phyloP scores from a whole-genome alignment of 306 rosid genomes.

The Cucurbita ficifolia region DNA sequence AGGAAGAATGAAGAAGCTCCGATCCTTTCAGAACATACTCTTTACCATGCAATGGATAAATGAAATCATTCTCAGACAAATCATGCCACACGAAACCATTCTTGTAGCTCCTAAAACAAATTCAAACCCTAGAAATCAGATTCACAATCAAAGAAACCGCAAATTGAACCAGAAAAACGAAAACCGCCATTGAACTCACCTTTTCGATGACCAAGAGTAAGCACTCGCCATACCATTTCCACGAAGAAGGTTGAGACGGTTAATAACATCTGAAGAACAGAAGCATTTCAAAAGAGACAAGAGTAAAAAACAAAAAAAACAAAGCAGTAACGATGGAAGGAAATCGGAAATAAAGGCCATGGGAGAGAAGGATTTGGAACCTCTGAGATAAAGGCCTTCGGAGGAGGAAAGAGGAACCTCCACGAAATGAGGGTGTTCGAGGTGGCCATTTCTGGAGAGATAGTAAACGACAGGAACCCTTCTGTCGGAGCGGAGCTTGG shows the following conservation, averaged over 20 bases:
- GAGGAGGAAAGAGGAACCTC: slow-evolving; percentile 82
- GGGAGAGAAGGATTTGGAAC: slow-evolving; percentile 10
- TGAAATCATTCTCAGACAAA: slow-evolving; percentile 75
- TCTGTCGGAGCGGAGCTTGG: slow-evolving; percentile 25
- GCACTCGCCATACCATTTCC: slow-evolving; percentile 67
- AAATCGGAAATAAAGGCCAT: not conserved
- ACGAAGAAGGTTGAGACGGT: slow-evolving; percentile 64
- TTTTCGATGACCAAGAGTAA: slow-evolving; percentile 92
- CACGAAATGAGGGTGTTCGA: slow-evolving; percentile 96
- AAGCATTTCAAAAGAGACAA: not conserved
- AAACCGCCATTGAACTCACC: slow-evolving; percentile 21
- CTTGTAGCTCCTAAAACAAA: slow-evolving; percentile 52
- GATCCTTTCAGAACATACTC: slow-evolving; percentile 94
- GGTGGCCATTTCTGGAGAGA: slow-evolving; percentile 73
- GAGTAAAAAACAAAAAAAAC: not conserved
- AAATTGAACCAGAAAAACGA: not conserved
- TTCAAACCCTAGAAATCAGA: not conserved
- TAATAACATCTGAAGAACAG: slow-evolving; percentile 40
- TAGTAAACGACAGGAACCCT: slow-evolving; percentile 84
- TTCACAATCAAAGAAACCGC: not conserved
- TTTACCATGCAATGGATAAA: slow-evolving; percentile 72
- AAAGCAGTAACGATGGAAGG: not conserved
- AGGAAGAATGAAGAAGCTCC: slow-evolving; percentile 41
- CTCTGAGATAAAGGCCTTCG: slow-evolving; percentile 78
- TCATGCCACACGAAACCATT: slow-evolving; percentile 96